Base-by-base conservation (phyloP, 2,329 filamentous ascomycete species). In the Aspergillus sp. region DNA sequence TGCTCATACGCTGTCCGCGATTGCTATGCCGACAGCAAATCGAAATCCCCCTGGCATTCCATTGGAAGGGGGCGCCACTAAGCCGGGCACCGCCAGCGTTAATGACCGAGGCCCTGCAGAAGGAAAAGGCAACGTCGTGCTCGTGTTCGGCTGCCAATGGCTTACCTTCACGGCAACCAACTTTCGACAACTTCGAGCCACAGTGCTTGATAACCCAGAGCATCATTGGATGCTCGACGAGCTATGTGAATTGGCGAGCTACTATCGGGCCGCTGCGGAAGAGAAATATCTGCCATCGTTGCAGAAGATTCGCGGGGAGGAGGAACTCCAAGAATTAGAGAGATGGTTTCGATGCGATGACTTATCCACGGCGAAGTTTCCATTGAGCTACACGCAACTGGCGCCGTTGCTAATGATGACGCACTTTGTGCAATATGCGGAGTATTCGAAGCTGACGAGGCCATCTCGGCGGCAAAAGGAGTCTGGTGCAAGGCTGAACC, bases 61-160 rank as follows among this genome's bases (percentile, higher is more conserved):
- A 27, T 9, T 13, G 6, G 19, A 12, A 5, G 33, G 24, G n/a
- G 41, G 11, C n/a, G 22, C 15, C 12, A 51, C 15, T 24, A 15
- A 13, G 5, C 6, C 15, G 7, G 20, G 19, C 15, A 22, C 34
- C 20, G 4, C 20, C 17, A 41, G 3, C 12, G 13, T 6, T 5
- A 19, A 40, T 13, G 19, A 13, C 33, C 40, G 11, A 24, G 20
- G 8, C 13, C 2, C 13, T 19, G 13, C 34, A 17, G 11, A 51
- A 24, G 19, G 20, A 3, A 39, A 51, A 30, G 45, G 44, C 12
- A 55, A 58, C 3, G 41, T 52, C 3, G 54, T 65, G 17, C 53
- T 65, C 1, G 24, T 65, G 2, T 65, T 65, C 48, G 63, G 63
- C 24, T 65, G 61, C 19, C 63, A 65, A 54, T 62, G 61, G 34